These are phyloP conservation scores for Lachnellula subtilissima DNA, from an alignment of 2,329 filamentous ascomycete species.

Conservation along the genomic window DNA sequence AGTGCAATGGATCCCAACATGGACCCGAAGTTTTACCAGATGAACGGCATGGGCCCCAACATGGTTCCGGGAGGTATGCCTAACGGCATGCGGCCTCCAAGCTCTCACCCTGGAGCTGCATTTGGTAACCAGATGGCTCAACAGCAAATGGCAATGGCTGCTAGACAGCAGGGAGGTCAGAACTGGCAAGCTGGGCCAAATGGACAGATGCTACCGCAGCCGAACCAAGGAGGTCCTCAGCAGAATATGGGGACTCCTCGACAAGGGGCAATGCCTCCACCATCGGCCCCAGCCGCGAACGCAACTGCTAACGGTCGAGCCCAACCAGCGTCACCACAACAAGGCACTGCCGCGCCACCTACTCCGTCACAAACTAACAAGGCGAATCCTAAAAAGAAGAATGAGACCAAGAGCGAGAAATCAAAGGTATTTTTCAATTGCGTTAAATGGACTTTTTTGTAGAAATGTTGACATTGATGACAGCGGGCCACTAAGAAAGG, in stretches of 20 bases:
- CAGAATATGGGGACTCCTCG: conserved; percentile 57
- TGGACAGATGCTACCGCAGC: conserved; percentile 45
- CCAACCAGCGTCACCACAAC: conserved; percentile 58
- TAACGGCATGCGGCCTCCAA: conserved; percentile 62
- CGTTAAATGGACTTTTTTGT: conserved; percentile 30
- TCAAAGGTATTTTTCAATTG: conserved; percentile 53
- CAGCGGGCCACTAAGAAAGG: conserved; percentile 51
- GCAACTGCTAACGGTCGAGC: conserved; percentile 50
- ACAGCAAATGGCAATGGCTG: conserved; percentile 53
- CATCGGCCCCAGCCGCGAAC: conserved; percentile 49
- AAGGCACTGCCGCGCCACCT: conserved; percentile 63
- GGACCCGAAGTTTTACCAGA: conserved; percentile 56
- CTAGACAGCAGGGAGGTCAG: conserved; percentile 38
- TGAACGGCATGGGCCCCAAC: conserved; percentile 45
- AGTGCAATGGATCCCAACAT: conserved; percentile 59
- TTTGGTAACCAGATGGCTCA: conserved; percentile 42
- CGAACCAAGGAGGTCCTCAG: conserved; percentile 33
- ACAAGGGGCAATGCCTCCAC: conserved; percentile 65
- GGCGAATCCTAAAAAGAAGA: conserved; percentile 75
- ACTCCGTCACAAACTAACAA: conserved; percentile 72
- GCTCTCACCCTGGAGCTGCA: conserved; percentile 56
- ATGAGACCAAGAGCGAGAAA: conserved; percentile 75
- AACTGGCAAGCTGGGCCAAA: conserved; percentile 32
- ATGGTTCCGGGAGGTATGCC: conserved; percentile 56
- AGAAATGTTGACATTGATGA: conserved; percentile 32